These are phyloP conservation scores for Syzygium aromaticum DNA, from an alignment of 345 rosid genomes.

Conservation along the genomic window DNA sequence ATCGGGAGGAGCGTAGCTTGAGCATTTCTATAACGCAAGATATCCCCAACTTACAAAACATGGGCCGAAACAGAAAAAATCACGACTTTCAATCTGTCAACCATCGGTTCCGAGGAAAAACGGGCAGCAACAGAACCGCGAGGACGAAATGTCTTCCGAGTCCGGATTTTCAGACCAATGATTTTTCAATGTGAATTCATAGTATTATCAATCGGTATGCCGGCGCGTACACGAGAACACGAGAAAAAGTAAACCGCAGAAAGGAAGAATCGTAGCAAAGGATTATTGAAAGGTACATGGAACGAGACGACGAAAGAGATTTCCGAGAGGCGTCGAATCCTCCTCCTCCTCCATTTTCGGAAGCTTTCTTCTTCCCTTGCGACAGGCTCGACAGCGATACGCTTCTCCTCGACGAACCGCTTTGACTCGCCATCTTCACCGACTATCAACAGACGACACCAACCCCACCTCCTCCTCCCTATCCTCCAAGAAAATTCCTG, in stretches of 20 bases:
- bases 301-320: slow-evolving; percentile 51
- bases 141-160: background rate
- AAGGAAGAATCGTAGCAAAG: background rate
- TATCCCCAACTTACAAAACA: background rate
- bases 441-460: slow-evolving; percentile 1
- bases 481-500: background rate
- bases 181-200: background rate
- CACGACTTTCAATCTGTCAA: background rate
- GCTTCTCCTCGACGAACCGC: slow-evolving; percentile 63
- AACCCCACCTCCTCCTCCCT: background rate
- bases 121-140: background rate
- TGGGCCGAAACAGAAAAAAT: background rate
- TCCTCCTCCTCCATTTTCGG: slow-evolving; percentile 47
- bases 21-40: background rate
- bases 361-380: slow-evolving; percentile 43
- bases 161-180: background rate
- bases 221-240: background rate
- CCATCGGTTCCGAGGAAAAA: background rate
- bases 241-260: background rate
- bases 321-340: slow-evolving; percentile 45
- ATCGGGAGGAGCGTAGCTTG: background rate
- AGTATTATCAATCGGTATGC: background rate
- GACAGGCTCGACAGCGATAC: slow-evolving; percentile 38
- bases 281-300: slow-evolving; percentile 30
- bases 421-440: slow-evolving; percentile 63